phyloP scores from a whole-genome alignment of 805 yeast species.

The Pichia pseudocactophila region DNA sequence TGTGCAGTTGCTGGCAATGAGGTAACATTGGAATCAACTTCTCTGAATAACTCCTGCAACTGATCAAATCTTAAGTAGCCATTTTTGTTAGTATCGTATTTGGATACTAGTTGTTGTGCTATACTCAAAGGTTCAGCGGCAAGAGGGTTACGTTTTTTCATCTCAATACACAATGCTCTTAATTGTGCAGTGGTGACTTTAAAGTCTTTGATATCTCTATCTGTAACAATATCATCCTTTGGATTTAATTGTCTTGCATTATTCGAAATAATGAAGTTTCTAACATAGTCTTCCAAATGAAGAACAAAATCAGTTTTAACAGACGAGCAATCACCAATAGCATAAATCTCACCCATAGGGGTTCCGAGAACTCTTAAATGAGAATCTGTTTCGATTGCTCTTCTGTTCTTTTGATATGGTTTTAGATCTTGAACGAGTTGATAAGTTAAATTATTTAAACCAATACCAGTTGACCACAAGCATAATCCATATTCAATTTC shows the following conservation, averaged over 20 bases:
- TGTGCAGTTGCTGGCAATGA: slow-evolving; percentile 94
- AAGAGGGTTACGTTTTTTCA: slow-evolving; percentile 46
- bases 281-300: slow-evolving; percentile 87
- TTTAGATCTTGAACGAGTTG: slow-evolving; percentile 41
- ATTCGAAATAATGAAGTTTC: slow-evolving; percentile 96
- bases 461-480: slow-evolving; percentile 71
- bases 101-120: slow-evolving; percentile 42
- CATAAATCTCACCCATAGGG: slow-evolving; percentile 59
- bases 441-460: slow-evolving; percentile 54
- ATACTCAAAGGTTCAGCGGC: slow-evolving; percentile 46
- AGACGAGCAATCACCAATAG: slow-evolving; percentile 56
- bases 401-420: slow-evolving; percentile 45
- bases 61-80: slow-evolving; percentile 49
- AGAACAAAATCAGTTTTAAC: slow-evolving; percentile 54
- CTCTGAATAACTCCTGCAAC: slow-evolving; percentile 40
- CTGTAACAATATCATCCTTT: slow-evolving; percentile 31
- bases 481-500: slow-evolving; percentile 60
- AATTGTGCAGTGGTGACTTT: slow-evolving; percentile 41
- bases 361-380: slow-evolving; percentile 63
- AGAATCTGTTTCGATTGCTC: slow-evolving; percentile 73
- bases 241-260: slow-evolving; percentile 38
- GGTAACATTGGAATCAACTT: slow-evolving; percentile 59
- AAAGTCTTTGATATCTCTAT: slow-evolving; percentile 43
- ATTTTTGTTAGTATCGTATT: slow-evolving; percentile 37
- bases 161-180: slow-evolving; percentile 37